Base-by-base conservation (phyloP, 2,329 filamentous ascomycete genomes). In the Trichoderma semiorbis region DNA sequence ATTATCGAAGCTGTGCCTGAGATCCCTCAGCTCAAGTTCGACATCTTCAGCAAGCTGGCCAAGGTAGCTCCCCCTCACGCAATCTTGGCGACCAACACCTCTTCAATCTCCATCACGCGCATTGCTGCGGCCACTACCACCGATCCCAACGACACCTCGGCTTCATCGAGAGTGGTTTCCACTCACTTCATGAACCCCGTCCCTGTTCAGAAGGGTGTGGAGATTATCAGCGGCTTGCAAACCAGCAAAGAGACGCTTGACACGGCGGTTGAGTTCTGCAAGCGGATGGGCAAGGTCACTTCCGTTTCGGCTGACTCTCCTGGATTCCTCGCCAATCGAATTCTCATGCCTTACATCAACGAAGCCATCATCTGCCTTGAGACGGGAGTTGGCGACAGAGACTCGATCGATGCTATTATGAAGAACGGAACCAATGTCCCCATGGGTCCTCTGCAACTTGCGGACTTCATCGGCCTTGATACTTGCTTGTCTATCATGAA, bases 181-280 rank as follows among this genome's bases (percentile, higher is more conserved):
- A 98, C 96, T 18, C 96, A 99, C 82, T 99, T 99, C 83, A 99
- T 99, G 96, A 99, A 99, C 85, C 96, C 96, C 0, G 96, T 99
- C 0, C 96, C 96, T 2, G 85, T 99, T 36, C 96, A 98, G 80
- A 97, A 97, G 83, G 96, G 96, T 67, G 96, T 99, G 6, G 96
- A 99, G 84, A 98, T 99, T 78, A 98, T 99, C 80, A 91, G 93
- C 66, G 96, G 94, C 34, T 86, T 99, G 34, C 96, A 99, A 82
- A 99, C 96, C 3, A 96, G 93, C 72, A 84, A 90, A 75, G 88
- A 89, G 73, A 98, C 96, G 1, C 84, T 98, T 58, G 91, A 93
- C 21, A 93, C 92, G 0, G 94, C 96, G 3, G 83, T 98, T 12
- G 91, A 89, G 7, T 95, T 99, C 79, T 95, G 95, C 83, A 90